These are phyloP conservation scores for Beauveria scarabaeidicola DNA, from an alignment of 2,329 filamentous ascomycete species.

Conservation along the genomic window DNA sequence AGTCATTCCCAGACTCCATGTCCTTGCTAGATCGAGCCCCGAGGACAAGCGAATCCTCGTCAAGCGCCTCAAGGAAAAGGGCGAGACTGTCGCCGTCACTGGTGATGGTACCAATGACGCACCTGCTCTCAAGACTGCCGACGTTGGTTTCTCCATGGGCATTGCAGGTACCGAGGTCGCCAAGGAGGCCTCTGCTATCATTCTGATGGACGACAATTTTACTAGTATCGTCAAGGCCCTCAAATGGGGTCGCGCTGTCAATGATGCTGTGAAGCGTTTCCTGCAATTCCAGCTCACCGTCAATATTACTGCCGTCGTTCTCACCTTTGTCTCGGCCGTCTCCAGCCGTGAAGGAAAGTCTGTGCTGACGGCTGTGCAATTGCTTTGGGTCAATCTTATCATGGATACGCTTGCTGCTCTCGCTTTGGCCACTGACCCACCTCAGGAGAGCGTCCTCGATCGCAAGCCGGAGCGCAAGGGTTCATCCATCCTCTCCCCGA, in stretches of 20 bases:
- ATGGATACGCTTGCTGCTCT: constrained; percentile 94
- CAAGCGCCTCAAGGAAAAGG: constrained; percentile 59
- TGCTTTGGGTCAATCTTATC: constrained; percentile 94
- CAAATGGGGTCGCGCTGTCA: constrained; percentile 71
- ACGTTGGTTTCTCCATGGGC: constrained; percentile 81
- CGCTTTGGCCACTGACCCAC: constrained; percentile 84
- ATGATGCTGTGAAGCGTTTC: constrained; percentile 70
- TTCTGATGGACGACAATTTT: constrained; percentile 84
- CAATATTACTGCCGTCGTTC: constrained; percentile 80
- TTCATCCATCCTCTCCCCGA: constrained; percentile 63
- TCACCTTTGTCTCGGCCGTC: constrained; percentile 84
- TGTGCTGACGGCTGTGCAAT: constrained; percentile 79
- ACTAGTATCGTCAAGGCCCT: constrained; percentile 77
- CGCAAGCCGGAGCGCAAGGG: constrained; percentile 58
- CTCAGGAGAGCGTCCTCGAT: constrained; percentile 69
- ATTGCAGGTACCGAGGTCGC: constrained; percentile 77
- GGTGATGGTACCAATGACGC: constrained; percentile 81
- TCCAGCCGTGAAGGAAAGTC: constrained; percentile 59
- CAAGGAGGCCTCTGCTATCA: constrained; percentile 77
- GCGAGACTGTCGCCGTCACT: constrained; percentile 73
- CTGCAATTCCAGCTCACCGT: constrained; percentile 74
- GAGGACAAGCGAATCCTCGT: constrained; percentile 71
- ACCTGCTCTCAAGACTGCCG: constrained; percentile 69
- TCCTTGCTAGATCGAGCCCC: constrained; percentile 65
- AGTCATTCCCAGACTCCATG: constrained; percentile 60